Base-by-base conservation (phyloP, 2,329 filamentous ascomycete genomes). In the Pleurostoma richardsiae region DNA sequence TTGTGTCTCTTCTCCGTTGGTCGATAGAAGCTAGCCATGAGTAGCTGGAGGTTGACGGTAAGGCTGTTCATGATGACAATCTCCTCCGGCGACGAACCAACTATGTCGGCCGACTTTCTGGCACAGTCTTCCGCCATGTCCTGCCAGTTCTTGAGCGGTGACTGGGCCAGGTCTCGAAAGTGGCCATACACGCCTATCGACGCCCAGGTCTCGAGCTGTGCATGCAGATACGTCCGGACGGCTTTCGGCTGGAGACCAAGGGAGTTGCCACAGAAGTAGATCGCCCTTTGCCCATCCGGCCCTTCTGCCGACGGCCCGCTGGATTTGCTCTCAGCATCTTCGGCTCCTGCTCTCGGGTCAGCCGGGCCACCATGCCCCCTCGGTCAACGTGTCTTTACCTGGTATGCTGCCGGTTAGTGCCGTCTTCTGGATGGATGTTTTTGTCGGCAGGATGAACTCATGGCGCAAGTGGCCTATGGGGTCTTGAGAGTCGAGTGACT, bases 181-280 rank as follows among this genome's bases (percentile, higher is more conserved):
- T 96, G 90, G 0, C 90, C 90, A 39, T 86, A 83, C 27, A 96
- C 90, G 19, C 86, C 90, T 54, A 94, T 86, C 0, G 83, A 85
- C 0, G 85, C 85, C 90, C 91, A 96, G 4, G 88, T 90, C 51
- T 86, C 79, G 1, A 95, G 77, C 55, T 95, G 90, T 4, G 82
- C 77, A 41, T 83, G 72, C 51, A 95, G 69, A 52, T 88, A 83
- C 11, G 76, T 69, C 19, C 78, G 73, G 0, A 85, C 83, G 10
- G 78, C 77, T 51, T 79, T 82, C 40, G 91, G 90, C 63, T 96
- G 90, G 4, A 92, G 79, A 36, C 90, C 90, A 1, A 96, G 77
- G 0, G 90, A 95, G 70, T 96, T 95, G 47, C 91, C 91, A 54
- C 90, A 92, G 52, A 96, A 83, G 65, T 96, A 96, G 49, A 89